Evolutionary conservation across 371 early-diverging fungal species (phyloP), one percentile per base, ranked within the genome.

Genomic region (Ordospora pajunii): DNA sequence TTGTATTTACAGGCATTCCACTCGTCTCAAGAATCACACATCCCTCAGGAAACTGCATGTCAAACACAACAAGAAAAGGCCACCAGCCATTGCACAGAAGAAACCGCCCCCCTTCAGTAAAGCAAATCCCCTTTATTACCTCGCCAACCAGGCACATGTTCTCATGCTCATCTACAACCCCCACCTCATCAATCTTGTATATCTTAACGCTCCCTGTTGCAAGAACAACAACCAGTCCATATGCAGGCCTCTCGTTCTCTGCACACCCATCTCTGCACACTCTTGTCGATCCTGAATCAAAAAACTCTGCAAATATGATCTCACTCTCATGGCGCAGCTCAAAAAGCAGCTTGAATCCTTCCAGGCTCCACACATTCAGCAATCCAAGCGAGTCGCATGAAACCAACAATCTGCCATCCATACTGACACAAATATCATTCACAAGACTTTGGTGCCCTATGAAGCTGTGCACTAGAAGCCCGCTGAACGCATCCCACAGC

Each of bases 21-120:
- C 80, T 79, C 22, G 83, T 80, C 54, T 85, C 84, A 23, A 85
- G 67, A 53, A 81, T 58, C 63, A 83, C 58, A 44, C 83, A 65
- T 49, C 75, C 70, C 9, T 81, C 66, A 0, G 53, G 32, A 58
- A 74, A 64, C 25, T 76, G 51, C 25, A 65, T 70, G 64, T 85
- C 84, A 49, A 80, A 75, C 1, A 82, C 67, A 32, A 83, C 22
- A 23, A 80, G 54, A 76, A 81, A 85, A 1, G 82, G 81, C 82
- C 80, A 83, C 32, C 67, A 63, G n/a, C 85, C 85, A 6, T 78
- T 80, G 10, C 76, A 44, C 22, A 81, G 45, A 21, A 80, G 21
- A 27, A 83, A 74, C 48, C 82, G 62, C 68, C 81, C 83, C 11
- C 82, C 85, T 25, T 81, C 79, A 0, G 84, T 82, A 21, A 81